phyloP scores from a whole-genome alignment of 768 basidiomycete species.

The Tylopilus vinaceipallidus region DNA sequence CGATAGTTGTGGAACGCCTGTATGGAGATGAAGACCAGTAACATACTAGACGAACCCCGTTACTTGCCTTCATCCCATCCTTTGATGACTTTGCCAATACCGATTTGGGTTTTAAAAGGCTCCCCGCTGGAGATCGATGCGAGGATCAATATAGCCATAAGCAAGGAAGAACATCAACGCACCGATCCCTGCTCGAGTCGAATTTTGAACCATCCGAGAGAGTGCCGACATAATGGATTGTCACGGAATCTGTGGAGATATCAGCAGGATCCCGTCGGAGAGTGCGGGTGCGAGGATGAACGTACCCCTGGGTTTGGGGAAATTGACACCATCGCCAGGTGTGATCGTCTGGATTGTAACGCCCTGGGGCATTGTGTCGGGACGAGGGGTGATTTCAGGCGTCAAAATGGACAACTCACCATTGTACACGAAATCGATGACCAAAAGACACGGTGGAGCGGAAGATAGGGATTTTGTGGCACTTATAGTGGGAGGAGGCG shows the following conservation, averaged over 20 bases:
- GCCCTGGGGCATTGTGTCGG: slow-evolving; percentile 45
- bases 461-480: slow-evolving; percentile 23
- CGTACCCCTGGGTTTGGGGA: slow-evolving; percentile 72
- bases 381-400: neutral
- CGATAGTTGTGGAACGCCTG: slow-evolving; percentile 77
- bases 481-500: slow-evolving; percentile 49
- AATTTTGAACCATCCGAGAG: slow-evolving; percentile 61
- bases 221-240: slow-evolving; percentile 79
- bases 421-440: slow-evolving; percentile 32
- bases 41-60: neutral
- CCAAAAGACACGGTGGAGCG: slow-evolving; percentile 26
- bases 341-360: slow-evolving; percentile 59
- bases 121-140: slow-evolving; percentile 38
- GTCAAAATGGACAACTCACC: slow-evolving; percentile 20
- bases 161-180: slow-evolving; percentile 14
- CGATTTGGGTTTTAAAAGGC: slow-evolving; percentile 72
- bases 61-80: slow-evolving; percentile 87
- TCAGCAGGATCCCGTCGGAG: slow-evolving; percentile 19
- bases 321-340: slow-evolving; percentile 61
- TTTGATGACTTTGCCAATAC: slow-evolving; percentile 79
- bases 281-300: slow-evolving; percentile 18
- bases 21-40: neutral
- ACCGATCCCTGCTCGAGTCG: slow-evolving; percentile 81
- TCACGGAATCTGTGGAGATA: slow-evolving; percentile 55
- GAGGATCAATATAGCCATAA: slow-evolving; percentile 2